Percentiles rank a stretch among this genome's conserved stretches.
Conservation (phyloP, 2,329 filamentous ascomycete species). For the Aspergillus pseudonomiae region DNA sequence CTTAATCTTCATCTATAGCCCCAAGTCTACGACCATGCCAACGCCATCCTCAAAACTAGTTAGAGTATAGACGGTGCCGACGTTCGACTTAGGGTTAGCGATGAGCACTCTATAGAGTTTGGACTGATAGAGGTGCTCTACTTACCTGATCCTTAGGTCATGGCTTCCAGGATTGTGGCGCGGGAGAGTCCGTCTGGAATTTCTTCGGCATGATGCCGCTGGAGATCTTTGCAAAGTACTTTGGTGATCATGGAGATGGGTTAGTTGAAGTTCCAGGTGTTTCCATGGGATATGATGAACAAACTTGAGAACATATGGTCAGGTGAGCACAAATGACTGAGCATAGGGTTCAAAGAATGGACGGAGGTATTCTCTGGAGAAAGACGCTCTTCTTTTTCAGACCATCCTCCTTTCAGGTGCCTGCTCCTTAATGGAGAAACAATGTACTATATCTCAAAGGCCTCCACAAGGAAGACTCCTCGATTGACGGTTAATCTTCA, state of each 20-base stretch:
- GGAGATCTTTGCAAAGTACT: conserved; percentile 4
- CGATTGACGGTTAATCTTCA: not conserved
- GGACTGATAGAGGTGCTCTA: not conserved
- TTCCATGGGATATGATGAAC: not conserved
- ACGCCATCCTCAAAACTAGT: not conserved
- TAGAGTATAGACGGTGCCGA: not conserved
- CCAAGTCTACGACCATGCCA: not conserved
- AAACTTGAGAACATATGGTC: not conserved
- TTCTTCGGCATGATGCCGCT: not conserved
- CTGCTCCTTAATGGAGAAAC: not conserved
- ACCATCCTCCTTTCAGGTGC: not conserved
- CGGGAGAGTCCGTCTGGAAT: not conserved
- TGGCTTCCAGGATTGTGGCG: not conserved
- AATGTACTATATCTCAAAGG: not conserved
- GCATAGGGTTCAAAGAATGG: not conserved
- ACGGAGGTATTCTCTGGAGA: not conserved
- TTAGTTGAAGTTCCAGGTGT: too few relatives aligned
- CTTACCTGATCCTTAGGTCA: not conserved
- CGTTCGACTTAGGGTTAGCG: not conserved
- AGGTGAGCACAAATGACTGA: not conserved
- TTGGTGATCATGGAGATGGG: not conserved
- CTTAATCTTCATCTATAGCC: not conserved
- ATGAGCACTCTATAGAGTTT: not conserved
- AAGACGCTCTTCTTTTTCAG: not conserved
- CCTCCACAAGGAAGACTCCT: too few relatives aligned